A percentile compares a stretch with the other conserved stretches of the same genome.
phyloP scores from a whole-genome alignment of 139 green algal species.

The Tetradesmus lagerheimii region DNA sequence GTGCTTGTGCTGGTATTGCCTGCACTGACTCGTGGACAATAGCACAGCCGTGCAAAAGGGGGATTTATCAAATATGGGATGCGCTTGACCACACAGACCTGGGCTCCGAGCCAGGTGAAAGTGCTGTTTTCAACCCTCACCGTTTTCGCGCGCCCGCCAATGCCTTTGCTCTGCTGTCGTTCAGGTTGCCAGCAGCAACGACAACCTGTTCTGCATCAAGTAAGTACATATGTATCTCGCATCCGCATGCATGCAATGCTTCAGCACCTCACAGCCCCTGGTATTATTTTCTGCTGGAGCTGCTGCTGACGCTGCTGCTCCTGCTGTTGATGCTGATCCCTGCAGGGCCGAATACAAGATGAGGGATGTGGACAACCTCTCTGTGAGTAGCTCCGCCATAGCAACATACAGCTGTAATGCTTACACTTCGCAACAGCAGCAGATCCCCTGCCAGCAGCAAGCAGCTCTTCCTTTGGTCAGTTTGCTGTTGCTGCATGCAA shows the following conservation, averaged over 20 bases:
- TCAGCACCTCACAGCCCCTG: background rate
- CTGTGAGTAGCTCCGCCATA: background rate
- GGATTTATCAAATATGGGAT: no score
- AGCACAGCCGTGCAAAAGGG: no score
- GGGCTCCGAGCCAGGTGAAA: no score
- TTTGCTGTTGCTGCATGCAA: background rate
- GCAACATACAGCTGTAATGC: background rate
- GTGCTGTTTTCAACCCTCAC: background rate
- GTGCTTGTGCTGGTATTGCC: background rate
- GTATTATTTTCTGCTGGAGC: background rate
- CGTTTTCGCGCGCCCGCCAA: background rate
- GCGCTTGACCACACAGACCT: no score
- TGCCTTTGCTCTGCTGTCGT: background rate
- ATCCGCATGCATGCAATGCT: background rate
- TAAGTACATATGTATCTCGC: background rate
- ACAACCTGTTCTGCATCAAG: slow-evolving; percentile 24
- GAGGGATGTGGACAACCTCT: slow-evolving; percentile 16
- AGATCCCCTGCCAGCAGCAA: background rate
- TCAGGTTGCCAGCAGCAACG: slow-evolving; percentile 1
- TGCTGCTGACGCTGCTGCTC: background rate
- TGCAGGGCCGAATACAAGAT: slow-evolving; percentile 20
- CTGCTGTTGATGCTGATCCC: background rate
- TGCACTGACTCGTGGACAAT: background rate
- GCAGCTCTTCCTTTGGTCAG: background rate
- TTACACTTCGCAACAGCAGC: background rate